phyloP scores from a whole-genome alignment of 148 eudicot species.

The Limonium bicolor region DNA sequence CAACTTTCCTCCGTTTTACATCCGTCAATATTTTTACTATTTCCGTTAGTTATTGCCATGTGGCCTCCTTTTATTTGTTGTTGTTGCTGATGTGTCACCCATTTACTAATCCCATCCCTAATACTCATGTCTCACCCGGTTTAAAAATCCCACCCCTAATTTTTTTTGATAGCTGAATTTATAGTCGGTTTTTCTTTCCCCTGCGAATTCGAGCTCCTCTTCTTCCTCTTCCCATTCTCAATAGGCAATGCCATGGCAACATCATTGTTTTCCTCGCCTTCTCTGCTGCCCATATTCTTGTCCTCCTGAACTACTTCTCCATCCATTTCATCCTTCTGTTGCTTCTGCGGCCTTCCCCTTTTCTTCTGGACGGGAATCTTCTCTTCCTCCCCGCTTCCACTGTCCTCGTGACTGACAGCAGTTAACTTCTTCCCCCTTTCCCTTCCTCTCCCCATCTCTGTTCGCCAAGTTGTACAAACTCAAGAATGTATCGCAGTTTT shows the following conservation, averaged over 20 bases:
- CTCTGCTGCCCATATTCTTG: slow-evolving; percentile 5
- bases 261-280: slow-evolving; percentile 16
- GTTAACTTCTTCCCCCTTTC: slow-evolving; percentile 48
- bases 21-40: no score
- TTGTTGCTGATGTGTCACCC: no score
- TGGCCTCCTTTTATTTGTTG: no score
- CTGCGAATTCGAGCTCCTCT: slow-evolving; percentile 13
- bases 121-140: no score
- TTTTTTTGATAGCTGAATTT: no score
- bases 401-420: slow-evolving; percentile 21
- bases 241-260: slow-evolving; percentile 10
- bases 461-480: no score
- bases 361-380: slow-evolving; percentile 26
- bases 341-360: slow-evolving; percentile 62
- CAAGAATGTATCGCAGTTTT: no score
- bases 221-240: slow-evolving; percentile 42
- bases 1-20: no score
- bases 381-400: slow-evolving; percentile 47
- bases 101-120: no score
- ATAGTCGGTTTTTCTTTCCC: slow-evolving; percentile 1
- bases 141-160: no score
- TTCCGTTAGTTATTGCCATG: no score
- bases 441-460: slow-evolving; percentile 75
- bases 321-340: slow-evolving; percentile 25
- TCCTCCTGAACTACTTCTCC: slow-evolving; percentile 10